Percentiles rank a stretch among this genome's conserved stretches.
phyloP scores from a whole-genome alignment of 2,329 filamentous ascomycete species.

The Cercospora zeae-maydis region DNA sequence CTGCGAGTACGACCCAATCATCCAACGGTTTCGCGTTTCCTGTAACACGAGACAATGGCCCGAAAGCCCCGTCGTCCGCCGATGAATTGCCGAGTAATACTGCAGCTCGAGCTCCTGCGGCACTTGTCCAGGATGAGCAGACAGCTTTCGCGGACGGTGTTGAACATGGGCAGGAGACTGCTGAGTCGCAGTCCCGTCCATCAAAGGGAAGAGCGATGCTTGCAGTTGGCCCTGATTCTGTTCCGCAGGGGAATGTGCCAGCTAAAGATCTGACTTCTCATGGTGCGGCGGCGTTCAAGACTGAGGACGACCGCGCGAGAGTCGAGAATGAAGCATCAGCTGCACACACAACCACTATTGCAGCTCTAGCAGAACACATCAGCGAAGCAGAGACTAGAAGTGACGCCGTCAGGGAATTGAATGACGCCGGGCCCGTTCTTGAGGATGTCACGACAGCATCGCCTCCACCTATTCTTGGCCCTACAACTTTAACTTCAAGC shows the following conservation, averaged over 20 bases:
- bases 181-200: neutral
- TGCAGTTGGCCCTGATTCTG: neutral
- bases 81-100: neutral
- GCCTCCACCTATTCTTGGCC: neutral
- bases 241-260: neutral
- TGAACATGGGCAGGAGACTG: neutral
- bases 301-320: neutral
- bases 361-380: conserved; percentile 6
- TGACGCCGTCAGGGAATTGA: conserved; percentile 3
- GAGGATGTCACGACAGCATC: neutral
- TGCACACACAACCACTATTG: neutral
- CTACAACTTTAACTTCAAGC: neutral
- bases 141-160: neutral
- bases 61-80: neutral
- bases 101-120: neutral
- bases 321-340: neutral
- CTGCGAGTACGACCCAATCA: neutral
- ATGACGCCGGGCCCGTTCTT: conserved; percentile 1
- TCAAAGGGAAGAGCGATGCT: neutral
- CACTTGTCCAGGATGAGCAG: neutral
- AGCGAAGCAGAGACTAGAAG: conserved; percentile 7
- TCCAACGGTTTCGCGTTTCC: neutral
- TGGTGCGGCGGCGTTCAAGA: neutral
- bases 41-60: neutral
- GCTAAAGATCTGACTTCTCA: neutral